Conservation (phyloP, 2,329 filamentous ascomycete genomes). For the Cladorrhinum sp. region DNA sequence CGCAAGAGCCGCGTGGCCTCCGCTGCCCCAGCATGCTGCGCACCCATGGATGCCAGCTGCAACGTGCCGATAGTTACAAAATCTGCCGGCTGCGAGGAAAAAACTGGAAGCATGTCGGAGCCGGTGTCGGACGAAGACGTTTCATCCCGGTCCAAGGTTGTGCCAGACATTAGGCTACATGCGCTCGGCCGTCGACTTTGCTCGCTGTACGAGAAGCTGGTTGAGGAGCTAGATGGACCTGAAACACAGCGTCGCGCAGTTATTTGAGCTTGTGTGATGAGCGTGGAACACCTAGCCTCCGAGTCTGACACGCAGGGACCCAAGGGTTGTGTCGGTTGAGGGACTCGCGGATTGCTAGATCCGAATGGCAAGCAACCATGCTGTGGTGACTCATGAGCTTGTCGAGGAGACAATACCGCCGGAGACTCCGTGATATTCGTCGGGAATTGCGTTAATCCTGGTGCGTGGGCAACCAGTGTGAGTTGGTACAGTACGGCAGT, state of each 20-base stretch:
- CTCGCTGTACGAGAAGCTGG: neutral
- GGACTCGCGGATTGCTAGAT: neutral
- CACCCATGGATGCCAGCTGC: constrained; percentile 24
- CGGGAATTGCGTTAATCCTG: neutral
- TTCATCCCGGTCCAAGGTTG: constrained; percentile 9
- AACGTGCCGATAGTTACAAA: constrained; percentile 23
- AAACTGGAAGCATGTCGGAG: constrained; percentile 15
- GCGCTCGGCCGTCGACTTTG: constrained; percentile 4
- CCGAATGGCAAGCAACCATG: neutral
- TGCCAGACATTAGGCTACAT: constrained; percentile 9
- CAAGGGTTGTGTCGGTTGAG: too few relatives aligned
- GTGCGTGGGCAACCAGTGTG: constrained; percentile 5
- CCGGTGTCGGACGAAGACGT: constrained; percentile 1
- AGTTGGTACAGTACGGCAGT: constrained; percentile 23
- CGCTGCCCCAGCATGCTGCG: constrained; percentile 20
- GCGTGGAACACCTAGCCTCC: constrained; percentile 10
- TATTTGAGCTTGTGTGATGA: constrained; percentile 2
- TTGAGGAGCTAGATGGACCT: constrained; percentile 8
- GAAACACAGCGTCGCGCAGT: constrained; percentile 7
- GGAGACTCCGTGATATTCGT: constrained; percentile 2
- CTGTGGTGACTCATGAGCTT: neutral
- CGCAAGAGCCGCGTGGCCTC: constrained; percentile 17
- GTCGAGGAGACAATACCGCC: constrained; percentile 2
- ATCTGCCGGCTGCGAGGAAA: constrained; percentile 20
- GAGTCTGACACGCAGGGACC: neutral